Percentiles rank a stretch among this genome's conserved stretches.
Conservation (phyloP, 2,329 filamentous ascomycete species). For the Aspergillus sp. region DNA sequence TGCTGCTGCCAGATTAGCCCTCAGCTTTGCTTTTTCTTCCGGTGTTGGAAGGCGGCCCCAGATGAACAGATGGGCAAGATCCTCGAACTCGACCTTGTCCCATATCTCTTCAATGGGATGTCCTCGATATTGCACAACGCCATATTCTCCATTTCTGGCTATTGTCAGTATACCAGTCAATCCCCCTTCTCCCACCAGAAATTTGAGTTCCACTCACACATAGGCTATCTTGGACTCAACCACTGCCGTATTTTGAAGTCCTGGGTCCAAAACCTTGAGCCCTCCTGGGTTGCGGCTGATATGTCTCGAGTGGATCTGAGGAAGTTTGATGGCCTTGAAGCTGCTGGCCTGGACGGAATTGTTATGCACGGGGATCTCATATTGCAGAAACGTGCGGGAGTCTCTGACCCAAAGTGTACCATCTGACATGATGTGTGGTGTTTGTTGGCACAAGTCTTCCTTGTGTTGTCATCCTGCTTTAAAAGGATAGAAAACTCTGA, state of each 20-base stretch:
- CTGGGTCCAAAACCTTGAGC: neutral
- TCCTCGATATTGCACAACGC: slow-evolving; percentile 41
- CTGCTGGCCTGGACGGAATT: neutral
- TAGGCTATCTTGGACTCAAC: neutral
- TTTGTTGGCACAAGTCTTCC: too few relatives aligned
- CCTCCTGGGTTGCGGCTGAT: too few relatives aligned
- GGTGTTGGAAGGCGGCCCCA: slow-evolving; percentile 48
- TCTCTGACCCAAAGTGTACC: neutral
- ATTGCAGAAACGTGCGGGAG: neutral
- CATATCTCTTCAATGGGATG: slow-evolving; percentile 51
- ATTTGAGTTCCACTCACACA: too few relatives aligned
- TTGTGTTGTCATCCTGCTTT: too few relatives aligned
- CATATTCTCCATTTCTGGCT: neutral
- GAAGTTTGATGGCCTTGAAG: neutral
- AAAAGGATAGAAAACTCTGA: too few relatives aligned
- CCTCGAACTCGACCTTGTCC: slow-evolving; percentile 47
- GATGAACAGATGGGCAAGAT: slow-evolving; percentile 48
- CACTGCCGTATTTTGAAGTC: neutral
- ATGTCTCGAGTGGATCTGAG: neutral
- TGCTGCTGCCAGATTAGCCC: too few relatives aligned
- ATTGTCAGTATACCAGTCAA: too few relatives aligned
- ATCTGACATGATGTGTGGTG: neutral
- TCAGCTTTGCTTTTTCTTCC: too few relatives aligned
- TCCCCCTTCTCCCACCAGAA: too few relatives aligned
- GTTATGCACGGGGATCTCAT: neutral